These are phyloP conservation scores for Sporothrix curviconia DNA, from an alignment of 2,329 filamentous ascomycete genomes.

Conservation along the genomic window DNA sequence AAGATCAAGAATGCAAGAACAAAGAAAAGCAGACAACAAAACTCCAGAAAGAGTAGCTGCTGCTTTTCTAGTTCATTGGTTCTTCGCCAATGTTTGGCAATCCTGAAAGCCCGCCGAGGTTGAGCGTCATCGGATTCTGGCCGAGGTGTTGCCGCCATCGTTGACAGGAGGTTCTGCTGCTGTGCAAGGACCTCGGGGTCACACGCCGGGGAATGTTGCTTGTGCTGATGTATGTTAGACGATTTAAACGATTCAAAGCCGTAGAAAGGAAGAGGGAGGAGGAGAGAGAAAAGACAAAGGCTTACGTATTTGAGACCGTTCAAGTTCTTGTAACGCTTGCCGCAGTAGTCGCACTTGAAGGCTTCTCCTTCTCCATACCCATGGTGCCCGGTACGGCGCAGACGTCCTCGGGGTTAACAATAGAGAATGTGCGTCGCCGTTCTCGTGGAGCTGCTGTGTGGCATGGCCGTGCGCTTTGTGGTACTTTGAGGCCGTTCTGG, in stretches of 20 bases:
- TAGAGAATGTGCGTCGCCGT: conserved; percentile 94
- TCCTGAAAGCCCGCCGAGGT: conserved; percentile 26
- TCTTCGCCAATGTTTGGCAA: conserved; percentile 42
- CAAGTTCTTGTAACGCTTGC: conserved; percentile 98
- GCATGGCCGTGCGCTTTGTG: conserved; percentile 85
- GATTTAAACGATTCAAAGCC: too few relatives aligned
- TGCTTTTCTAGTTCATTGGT: conserved; percentile 26
- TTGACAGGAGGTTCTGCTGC: conserved; percentile 31
- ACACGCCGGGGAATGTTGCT: conserved; percentile 79
- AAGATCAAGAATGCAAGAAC: background rate
- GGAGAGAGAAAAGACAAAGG: conserved; percentile 15
- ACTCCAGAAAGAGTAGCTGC: background rate
- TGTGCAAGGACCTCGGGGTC: conserved; percentile 66
- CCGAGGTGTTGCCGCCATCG: conserved; percentile 27
- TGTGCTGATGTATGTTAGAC: conserved; percentile 48
- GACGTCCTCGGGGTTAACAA: conserved; percentile 95
- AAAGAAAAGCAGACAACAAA: background rate
- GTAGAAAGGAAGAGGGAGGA: background rate
- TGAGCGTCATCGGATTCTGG: conserved; percentile 27
- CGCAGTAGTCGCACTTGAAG: conserved; percentile 96
- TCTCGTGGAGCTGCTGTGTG: conserved; percentile 93
- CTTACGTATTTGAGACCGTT: conserved; percentile 93
- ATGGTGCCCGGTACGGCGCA: conserved; percentile 90
- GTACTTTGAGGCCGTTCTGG: conserved; percentile 94
- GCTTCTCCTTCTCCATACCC: conserved; percentile 99